These are phyloP conservation scores for Amphicarpaea edgeworthii DNA, from an alignment of 306 rosid species.

Conservation along the genomic window DNA sequence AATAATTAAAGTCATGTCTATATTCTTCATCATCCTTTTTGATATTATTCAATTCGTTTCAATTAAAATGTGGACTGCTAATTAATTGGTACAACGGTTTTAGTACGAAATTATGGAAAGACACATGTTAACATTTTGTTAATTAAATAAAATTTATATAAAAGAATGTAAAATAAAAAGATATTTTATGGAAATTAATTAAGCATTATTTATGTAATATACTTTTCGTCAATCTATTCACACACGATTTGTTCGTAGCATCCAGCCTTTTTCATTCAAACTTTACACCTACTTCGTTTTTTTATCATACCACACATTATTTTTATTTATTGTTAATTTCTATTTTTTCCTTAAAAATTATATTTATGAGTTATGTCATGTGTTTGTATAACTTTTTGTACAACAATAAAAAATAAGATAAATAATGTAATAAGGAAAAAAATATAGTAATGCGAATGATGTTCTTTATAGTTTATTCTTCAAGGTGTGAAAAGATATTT, in stretches of 20 bases:
- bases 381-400: not conserved
- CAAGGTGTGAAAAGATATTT: slow-evolving; percentile 2
- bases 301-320: not conserved
- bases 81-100: not conserved
- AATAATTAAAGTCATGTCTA: not conserved
- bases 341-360: not conserved
- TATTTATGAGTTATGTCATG: not conserved
- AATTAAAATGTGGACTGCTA: not conserved
- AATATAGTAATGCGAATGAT: not conserved
- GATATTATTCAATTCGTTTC: not conserved
- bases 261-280: not conserved
- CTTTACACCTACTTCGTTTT: not conserved
- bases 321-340: not conserved
- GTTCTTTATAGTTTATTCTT: not conserved
- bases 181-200: not conserved
- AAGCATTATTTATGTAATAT: not conserved
- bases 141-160: not conserved
- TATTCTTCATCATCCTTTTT: not conserved
- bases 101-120: not conserved
- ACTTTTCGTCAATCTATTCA: not conserved
- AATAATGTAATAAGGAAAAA: not conserved
- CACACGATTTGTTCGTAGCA: not conserved
- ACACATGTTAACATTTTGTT: not conserved
- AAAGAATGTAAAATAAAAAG: not conserved
- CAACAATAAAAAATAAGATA: not conserved